phyloP scores from a whole-genome alignment of 2,329 filamentous ascomycete species.

The Chaetomium sp. region DNA sequence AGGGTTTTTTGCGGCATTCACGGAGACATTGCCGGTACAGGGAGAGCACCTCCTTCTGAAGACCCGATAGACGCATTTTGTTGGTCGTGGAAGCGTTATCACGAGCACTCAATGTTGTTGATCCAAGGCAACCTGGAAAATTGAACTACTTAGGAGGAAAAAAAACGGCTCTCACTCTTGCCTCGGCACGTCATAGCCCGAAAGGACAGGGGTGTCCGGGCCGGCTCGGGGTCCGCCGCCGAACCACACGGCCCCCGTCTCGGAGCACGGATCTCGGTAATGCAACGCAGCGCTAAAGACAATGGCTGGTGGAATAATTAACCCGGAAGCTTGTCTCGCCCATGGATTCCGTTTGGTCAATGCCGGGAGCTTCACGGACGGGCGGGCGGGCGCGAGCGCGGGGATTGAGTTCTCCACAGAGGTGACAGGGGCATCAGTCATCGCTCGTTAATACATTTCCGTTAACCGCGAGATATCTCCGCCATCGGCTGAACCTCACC shows the following conservation, averaged over 20 bases:
- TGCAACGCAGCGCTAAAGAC: not conserved
- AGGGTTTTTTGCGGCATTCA: constrained; percentile 72
- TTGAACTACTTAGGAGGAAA: not conserved
- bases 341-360: not conserved
- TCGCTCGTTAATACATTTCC: not conserved
- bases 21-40: constrained; percentile 84
- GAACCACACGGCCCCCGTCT: constrained; percentile 4
- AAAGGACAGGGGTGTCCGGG: constrained; percentile 3
- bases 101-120: not conserved
- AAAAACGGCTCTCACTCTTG: constrained; percentile 1
- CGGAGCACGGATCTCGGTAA: constrained; percentile 9
- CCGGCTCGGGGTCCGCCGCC: not conserved
- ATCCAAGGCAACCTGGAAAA: not conserved
- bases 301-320: constrained; percentile 13
- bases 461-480: constrained; percentile 10
- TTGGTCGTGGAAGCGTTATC: not conserved
- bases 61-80: constrained; percentile 60
- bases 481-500: not conserved
- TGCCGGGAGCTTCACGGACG: not conserved
- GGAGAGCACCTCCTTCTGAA: constrained; percentile 82
- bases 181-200: constrained; percentile 15
- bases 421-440: not conserved
- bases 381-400: not conserved
- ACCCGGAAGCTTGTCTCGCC: not conserved
- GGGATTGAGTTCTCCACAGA: constrained; percentile 4